Percentiles rank a stretch among this genome's conserved stretches.
Evolutionary conservation across 208 protist species (phyloP).

Genomic region (Leishmania martiniquensis): DNA sequence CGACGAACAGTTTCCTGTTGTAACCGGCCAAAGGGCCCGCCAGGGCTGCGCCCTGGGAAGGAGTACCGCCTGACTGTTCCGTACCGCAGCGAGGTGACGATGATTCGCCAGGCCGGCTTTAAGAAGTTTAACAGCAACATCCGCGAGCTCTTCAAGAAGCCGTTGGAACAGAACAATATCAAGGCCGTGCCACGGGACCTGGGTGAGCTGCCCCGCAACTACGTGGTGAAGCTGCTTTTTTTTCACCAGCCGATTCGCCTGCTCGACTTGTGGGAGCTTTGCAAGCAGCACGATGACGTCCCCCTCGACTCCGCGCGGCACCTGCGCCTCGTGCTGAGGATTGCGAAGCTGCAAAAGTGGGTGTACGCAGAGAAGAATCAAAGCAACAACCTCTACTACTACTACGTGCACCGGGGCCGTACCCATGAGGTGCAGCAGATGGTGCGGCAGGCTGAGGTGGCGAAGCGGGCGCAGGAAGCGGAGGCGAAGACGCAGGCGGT

Average conservation of each 20-base stretch:
- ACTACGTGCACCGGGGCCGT: constrained; percentile 85
- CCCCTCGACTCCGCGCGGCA: constrained; percentile 89
- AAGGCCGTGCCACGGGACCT: constrained; percentile 89
- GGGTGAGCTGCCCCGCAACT: constrained; percentile 88
- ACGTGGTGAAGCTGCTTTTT: constrained; percentile 84
- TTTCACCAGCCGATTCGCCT: constrained; percentile 89
- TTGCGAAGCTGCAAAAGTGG: constrained; percentile 87
- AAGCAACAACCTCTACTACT: constrained; percentile 89
- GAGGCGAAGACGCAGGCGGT: constrained; percentile 29
- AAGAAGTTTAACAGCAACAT: constrained; percentile 83
- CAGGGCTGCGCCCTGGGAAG: constrained; percentile 70
- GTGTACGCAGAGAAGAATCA: constrained; percentile 93
- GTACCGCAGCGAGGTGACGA: constrained; percentile 85
- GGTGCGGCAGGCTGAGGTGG: constrained; percentile 68
- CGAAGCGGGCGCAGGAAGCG: constrained; percentile 54
- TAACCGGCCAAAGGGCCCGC: constrained; percentile 79
- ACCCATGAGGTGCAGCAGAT: constrained; percentile 84
- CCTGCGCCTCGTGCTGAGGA: constrained; percentile 85
- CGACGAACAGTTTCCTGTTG: constrained; percentile 42
- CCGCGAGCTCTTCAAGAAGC: constrained; percentile 89
- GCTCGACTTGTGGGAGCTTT: constrained; percentile 82
- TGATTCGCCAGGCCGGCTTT: constrained; percentile 60
- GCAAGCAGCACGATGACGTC: constrained; percentile 87
- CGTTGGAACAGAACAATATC: constrained; percentile 77
- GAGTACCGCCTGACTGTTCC: constrained; percentile 84